phyloP scores from a whole-genome alignment of 2,329 filamentous ascomycete genomes.

The Nemania diffusa region DNA sequence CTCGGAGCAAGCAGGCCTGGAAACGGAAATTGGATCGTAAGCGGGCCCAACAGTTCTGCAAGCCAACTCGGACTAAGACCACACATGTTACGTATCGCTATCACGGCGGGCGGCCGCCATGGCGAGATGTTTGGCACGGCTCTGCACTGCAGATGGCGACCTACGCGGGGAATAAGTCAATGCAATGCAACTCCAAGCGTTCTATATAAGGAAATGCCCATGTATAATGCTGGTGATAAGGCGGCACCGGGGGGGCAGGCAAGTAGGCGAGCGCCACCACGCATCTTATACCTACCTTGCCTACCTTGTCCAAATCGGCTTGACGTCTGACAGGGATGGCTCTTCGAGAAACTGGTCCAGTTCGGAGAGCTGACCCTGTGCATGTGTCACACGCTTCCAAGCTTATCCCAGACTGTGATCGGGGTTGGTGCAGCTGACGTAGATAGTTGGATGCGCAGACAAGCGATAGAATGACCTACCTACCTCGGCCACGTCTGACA shows the following conservation, averaged over 20 bases:
- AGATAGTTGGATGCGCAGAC: slow-evolving; percentile 28
- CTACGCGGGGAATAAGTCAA: slow-evolving; percentile 24
- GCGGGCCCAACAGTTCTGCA: slow-evolving; percentile 24
- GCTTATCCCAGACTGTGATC: slow-evolving; percentile 17
- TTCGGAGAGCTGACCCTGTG: slow-evolving; percentile 24
- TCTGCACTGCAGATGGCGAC: slow-evolving; percentile 28
- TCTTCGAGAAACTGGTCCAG: slow-evolving; percentile 22
- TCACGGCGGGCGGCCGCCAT: slow-evolving; percentile 25
- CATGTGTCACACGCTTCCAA: slow-evolving; percentile 33
- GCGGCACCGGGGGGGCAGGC: slow-evolving; percentile 30
- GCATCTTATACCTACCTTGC: slow-evolving; percentile 24
- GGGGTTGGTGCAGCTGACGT: slow-evolving; percentile 46
- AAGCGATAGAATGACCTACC: slow-evolving; percentile 34
- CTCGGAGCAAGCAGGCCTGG: slow-evolving; percentile 22
- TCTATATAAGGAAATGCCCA: slow-evolving; percentile 35
- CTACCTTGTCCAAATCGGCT: slow-evolving; percentile 16
- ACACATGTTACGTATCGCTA: slow-evolving; percentile 28
- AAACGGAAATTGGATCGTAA: slow-evolving; percentile 25
- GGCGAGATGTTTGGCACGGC: slow-evolving; percentile 28
- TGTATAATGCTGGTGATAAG: slow-evolving; percentile 27
- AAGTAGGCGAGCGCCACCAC: slow-evolving; percentile 17
- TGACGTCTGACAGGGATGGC: slow-evolving; percentile 22
- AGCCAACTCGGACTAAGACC: slow-evolving; percentile 24
- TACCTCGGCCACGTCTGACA: slow-evolving; percentile 37
- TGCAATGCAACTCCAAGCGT: slow-evolving; percentile 33